Evolutionary conservation across 345 rosid species (phyloP), one percentile per base, ranked within the genome.

Genomic region (Schrenkiella parvula): DNA sequence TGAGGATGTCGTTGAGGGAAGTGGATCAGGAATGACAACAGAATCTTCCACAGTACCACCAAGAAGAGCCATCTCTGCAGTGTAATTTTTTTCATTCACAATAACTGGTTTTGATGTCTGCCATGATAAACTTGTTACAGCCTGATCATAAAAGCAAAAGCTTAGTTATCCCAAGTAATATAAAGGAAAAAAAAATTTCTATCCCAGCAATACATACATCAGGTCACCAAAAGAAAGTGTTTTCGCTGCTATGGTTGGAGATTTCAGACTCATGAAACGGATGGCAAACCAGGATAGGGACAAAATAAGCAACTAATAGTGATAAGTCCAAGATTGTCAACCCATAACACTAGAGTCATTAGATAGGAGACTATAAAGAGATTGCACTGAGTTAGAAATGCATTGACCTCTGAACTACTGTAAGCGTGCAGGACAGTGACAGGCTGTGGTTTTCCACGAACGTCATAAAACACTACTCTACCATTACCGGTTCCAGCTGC

Each of bases 401-500:
- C 63, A 70, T 62, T 41, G 22, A 95, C 99, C 99, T 95, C 96
- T 35, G 97, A 89, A 86, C 82, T 85, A 73, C 83, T 81, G 79
- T 78, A 92, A 66, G 99, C 99, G 74, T 87, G 93, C 71, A 95
- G 93, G 80, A 88, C 91, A 48, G 93, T 87, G 37, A 87, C 82
- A 52, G 98, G 98, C 75, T 88, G 89, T 37, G 95, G 91, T 70
- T 87, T 95, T 79, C 88, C 92, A 31, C 99, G 98, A 73, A 95
- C 84, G 75, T 95, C 98, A 61, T 89, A 95, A 68, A 95, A 92
- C 43, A 92, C 99, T 56, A 95, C 87, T 56, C 89, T 84, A 53
- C 99, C 99, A 68, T 80, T 89, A 79, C 93, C 79, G 18, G 98
- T 95, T 75, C 99, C 99, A 69, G 96, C 96, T 74, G 93, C 93